phyloP scores from a whole-genome alignment of 1,284 basidiomycete genomes.

The Neonothopanus nambi region DNA sequence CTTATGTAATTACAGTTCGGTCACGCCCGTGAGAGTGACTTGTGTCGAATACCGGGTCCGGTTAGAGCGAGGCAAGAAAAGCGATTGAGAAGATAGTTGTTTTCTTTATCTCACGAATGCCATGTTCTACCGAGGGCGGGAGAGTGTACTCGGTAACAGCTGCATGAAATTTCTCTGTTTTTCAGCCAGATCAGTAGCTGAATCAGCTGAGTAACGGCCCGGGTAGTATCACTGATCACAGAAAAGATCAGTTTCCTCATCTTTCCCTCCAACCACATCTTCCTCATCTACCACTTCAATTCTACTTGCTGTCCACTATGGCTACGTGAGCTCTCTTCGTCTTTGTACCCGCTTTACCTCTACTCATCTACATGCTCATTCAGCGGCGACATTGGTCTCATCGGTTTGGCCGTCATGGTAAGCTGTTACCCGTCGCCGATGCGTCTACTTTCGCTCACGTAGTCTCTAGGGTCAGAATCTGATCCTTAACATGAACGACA shows the following conservation, averaged over 20 bases:
- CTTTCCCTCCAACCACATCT: slow-evolving; percentile 25
- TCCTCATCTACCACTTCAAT: slow-evolving; percentile 1
- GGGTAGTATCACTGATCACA: background rate
- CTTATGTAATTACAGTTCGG: too few species aligned
- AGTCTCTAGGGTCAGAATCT: slow-evolving; percentile 84
- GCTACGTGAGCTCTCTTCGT: slow-evolving; percentile 38
- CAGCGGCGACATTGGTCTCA: slow-evolving; percentile 90
- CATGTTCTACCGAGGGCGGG: too few species aligned
- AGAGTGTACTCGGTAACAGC: too few species aligned
- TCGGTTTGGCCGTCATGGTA: slow-evolving; percentile 97
- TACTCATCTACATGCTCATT: slow-evolving; percentile 11
- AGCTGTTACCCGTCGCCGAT: slow-evolving; percentile 23
- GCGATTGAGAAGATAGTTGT: too few species aligned
- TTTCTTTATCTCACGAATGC: background rate
- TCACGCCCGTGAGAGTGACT: too few species aligned
- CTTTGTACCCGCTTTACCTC: slow-evolving; percentile 12
- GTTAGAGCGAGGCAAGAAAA: too few species aligned
- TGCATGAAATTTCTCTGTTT: background rate
- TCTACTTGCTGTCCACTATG: slow-evolving; percentile 32
- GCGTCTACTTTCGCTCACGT: slow-evolving; percentile 18
- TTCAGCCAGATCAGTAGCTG: slow-evolving; percentile 5
- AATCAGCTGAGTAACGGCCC: slow-evolving; percentile 6
- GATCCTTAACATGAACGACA: slow-evolving; percentile 99
- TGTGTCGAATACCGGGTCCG: too few species aligned
- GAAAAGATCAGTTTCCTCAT: slow-evolving; percentile 23